These are phyloP conservation scores for Aspergillus affinis DNA, from an alignment of 495 filamentous ascomycete genomes.

Conservation along the genomic window DNA sequence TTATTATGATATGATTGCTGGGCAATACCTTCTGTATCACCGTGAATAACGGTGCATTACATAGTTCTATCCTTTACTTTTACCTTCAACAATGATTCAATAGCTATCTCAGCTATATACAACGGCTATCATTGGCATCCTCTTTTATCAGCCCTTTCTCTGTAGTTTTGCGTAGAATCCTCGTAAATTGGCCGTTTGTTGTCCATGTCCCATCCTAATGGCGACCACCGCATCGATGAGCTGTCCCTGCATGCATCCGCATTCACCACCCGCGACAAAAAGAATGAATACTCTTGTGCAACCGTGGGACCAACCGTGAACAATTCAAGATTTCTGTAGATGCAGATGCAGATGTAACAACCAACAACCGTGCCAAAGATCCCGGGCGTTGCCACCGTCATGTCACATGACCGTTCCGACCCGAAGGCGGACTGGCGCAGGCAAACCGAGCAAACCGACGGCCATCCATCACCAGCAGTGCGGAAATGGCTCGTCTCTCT, in stretches of 20 bases:
- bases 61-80: slow-evolving; percentile 20
- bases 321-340: not conserved
- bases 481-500: not conserved
- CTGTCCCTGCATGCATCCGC: not conserved
- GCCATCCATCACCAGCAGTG: not conserved
- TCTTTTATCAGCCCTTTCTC: not conserved
- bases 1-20: slow-evolving; percentile 24
- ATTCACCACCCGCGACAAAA: not conserved
- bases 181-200: too few species aligned
- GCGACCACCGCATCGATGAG: not conserved
- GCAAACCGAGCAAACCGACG: too few species aligned
- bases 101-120: slow-evolving; percentile 1
- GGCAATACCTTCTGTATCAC: slow-evolving; percentile 34
- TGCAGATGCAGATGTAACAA: too few species aligned
- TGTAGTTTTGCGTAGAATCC: not conserved
- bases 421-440: too few species aligned
- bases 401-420: not conserved
- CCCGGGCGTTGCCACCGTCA: not conserved
- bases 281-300: not conserved
- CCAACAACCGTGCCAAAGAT: too few species aligned
- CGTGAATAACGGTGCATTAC: slow-evolving; percentile 19
- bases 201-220: too few species aligned
- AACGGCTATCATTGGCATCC: not conserved
- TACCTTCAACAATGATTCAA: slow-evolving; percentile 6
- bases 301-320: not conserved